These are phyloP conservation scores for Stropharia rugosoannulata DNA, from an alignment of 768 basidiomycete species.

Conservation along the genomic window DNA sequence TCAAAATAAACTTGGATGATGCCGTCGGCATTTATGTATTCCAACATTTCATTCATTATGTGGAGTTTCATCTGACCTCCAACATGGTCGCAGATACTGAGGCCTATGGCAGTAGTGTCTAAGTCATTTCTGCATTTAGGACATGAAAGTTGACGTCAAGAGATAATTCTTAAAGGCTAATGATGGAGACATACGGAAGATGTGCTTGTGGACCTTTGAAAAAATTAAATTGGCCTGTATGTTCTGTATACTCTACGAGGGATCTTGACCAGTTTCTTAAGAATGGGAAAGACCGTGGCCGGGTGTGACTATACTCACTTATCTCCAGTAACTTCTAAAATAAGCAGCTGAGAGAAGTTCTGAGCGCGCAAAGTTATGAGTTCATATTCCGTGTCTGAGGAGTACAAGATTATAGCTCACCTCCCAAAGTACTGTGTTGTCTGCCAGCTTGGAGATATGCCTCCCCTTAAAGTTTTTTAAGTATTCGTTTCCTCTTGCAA, in stretches of 20 bases:
- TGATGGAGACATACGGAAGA: constrained; percentile 1
- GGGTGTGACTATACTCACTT: constrained; percentile 25
- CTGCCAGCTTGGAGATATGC: constrained; percentile 44
- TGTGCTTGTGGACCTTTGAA: constrained; percentile 37
- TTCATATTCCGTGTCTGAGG: background rate
- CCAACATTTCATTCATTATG: constrained; percentile 59
- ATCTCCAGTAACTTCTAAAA: constrained; percentile 50
- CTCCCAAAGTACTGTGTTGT: constrained; percentile 25
- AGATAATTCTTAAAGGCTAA: background rate
- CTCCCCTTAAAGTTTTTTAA: constrained; percentile 37
- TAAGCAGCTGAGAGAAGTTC: constrained; percentile 60
- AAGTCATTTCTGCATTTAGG: constrained; percentile 32
- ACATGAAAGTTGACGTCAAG: background rate
- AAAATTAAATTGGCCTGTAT: constrained; percentile 51
- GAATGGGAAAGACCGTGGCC: background rate
- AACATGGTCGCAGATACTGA: constrained; percentile 36
- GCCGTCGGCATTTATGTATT: constrained; percentile 46
- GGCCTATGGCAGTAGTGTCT: constrained; percentile 56
- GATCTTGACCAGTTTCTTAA: constrained; percentile 23
- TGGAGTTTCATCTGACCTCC: constrained; percentile 32
- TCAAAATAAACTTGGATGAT: constrained; percentile 49
- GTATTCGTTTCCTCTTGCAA: constrained; percentile 39
- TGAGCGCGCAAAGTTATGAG: constrained; percentile 34
- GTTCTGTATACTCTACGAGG: constrained; percentile 43
- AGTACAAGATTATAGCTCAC: background rate